Percentiles rank a stretch among this genome's conserved stretches.
Evolutionary conservation across 805 yeast species (phyloP).

Genomic region (Kodamaea restingae): DNA sequence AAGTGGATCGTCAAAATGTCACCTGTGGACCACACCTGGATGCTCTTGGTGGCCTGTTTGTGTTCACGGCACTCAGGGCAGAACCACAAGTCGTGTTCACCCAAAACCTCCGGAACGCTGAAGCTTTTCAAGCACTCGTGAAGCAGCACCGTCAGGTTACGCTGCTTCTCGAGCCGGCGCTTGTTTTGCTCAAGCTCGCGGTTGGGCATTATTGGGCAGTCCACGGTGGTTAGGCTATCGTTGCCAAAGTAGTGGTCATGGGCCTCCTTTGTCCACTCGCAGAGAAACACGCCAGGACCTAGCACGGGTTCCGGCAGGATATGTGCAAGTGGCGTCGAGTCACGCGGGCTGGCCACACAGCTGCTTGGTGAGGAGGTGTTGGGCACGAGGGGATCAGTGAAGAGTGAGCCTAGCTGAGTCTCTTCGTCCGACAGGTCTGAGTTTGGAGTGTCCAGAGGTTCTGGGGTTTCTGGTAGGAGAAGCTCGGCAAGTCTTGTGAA

Average conservation of each 20-base stretch:
- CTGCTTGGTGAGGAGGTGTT: background rate
- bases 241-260: conserved; percentile 52
- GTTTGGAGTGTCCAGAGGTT: background rate
- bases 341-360: background rate
- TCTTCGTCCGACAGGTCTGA: conserved; percentile 2
- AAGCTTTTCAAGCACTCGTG: conserved; percentile 73
- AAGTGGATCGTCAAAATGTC: conserved; percentile 86
- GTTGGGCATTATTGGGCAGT: conserved; percentile 40
- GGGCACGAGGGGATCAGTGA: conserved; percentile 1
- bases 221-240: conserved; percentile 54
- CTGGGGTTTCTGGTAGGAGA: background rate
- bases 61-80: conserved; percentile 89
- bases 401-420: background rate
- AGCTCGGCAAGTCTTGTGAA: background rate
- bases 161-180: conserved; percentile 29
- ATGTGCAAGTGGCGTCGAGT: no score
- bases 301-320: background rate
- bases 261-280: conserved; percentile 59
- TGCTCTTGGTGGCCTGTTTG: conserved; percentile 83
- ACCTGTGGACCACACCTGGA: conserved; percentile 91
- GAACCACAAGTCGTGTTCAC: conserved; percentile 90
- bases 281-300: conserved; percentile 33
- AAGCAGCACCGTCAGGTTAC: conserved; percentile 47
- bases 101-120: conserved; percentile 76
- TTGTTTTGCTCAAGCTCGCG: conserved; percentile 51